Evolutionary conservation across 116 monocot species (phyloP), one percentile per base, ranked within the genome.

Genomic region (Thalassia testudinum): DNA sequence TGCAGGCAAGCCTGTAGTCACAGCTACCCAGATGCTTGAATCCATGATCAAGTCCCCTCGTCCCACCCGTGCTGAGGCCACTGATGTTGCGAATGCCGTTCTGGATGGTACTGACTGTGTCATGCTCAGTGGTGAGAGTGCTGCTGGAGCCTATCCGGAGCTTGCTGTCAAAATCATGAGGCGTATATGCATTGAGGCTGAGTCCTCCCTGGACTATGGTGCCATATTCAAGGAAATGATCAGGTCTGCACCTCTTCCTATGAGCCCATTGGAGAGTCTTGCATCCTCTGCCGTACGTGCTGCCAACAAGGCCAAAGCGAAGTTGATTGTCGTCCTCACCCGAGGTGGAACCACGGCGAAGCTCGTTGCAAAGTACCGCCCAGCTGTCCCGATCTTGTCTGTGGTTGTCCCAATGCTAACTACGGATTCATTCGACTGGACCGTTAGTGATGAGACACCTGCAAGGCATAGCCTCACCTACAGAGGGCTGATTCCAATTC

Each of bases 21-120:
- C 74, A 8, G 70, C 73, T 10, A 73, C 79, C 30, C 79, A 79
- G 19, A 79, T 79, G 79, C 66, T 79, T 14, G 79, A 79, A 63
- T 79, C 79, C 19, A 79, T 79, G 79, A 74, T 79, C 62, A 79
- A 79, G 66, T 79, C 79, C 28, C 79, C 79, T 11, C 62, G 79
- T 5, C 79, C 79, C 0, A 79, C 79, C 0, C 73, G 79, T 17
- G 79, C 79, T 0, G 74, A 79, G 27, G 79, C 79, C 30, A 78
- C 78, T 0, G 78, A 78, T 47, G 78, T 78, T 18, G 78, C 78
- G 11, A 78, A 73, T 44, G 74, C 79, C 20, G 79, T 74, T 49
- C 62, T 74, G 21, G 70, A 79, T 26, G 73, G 79, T 52, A 79
- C 77, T 13, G 77, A 77, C 61, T 77, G 77, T 47, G 77, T 77